A percentile compares a stretch with the other conserved stretches of the same genome.
Evolutionary conservation across 495 filamentous ascomycete species (phyloP).

Genomic region (Trichocladium uniseriatum): DNA sequence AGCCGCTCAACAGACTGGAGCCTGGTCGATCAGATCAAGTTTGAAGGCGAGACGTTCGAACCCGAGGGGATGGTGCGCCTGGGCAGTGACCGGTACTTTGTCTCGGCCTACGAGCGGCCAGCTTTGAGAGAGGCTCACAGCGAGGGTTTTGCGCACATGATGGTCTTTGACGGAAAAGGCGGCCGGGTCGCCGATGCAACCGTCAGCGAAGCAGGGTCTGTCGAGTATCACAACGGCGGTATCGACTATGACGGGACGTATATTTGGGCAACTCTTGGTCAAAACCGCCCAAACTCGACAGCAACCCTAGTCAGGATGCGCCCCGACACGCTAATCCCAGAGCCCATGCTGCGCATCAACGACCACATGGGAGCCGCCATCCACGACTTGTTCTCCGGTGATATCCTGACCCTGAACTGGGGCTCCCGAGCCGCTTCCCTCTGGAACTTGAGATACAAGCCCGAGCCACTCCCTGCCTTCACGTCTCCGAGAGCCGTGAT

Average conservation of each 20-base stretch:
- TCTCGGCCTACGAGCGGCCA: constrained; percentile 26
- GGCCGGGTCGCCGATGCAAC: constrained; percentile 29
- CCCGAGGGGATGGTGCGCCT: constrained; percentile 30
- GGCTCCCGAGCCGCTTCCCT: constrained; percentile 24
- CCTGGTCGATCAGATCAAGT: constrained; percentile 23
- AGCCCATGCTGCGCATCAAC: constrained; percentile 16
- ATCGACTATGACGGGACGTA: constrained; percentile 35
- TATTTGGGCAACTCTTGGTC: constrained; percentile 27
- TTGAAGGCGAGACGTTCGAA: constrained; percentile 33
- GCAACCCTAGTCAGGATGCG: constrained; percentile 27
- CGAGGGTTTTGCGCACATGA: constrained; percentile 27
- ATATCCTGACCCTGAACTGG: constrained; percentile 31
- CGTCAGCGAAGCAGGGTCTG: constrained; percentile 17
- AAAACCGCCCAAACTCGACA: constrained; percentile 33
- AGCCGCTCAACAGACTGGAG: constrained; percentile 25
- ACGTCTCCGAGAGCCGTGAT: constrained; percentile 12
- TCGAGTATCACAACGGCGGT: constrained; percentile 28
- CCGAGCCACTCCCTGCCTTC: constrained; percentile 19
- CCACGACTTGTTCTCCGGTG: constrained; percentile 22
- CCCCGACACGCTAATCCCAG: constrained; percentile 21
- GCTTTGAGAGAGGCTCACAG: constrained; percentile 24
- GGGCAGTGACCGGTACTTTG: constrained; percentile 25
- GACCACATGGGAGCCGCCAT: constrained; percentile 32
- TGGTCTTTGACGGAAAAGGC: constrained; percentile 28
- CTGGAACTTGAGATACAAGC: constrained; percentile 21